Evolutionary conservation across 805 yeast genomes (phyloP), one percentile per base, ranked within the genome.

Genomic region (Candida yuanshanica): DNA sequence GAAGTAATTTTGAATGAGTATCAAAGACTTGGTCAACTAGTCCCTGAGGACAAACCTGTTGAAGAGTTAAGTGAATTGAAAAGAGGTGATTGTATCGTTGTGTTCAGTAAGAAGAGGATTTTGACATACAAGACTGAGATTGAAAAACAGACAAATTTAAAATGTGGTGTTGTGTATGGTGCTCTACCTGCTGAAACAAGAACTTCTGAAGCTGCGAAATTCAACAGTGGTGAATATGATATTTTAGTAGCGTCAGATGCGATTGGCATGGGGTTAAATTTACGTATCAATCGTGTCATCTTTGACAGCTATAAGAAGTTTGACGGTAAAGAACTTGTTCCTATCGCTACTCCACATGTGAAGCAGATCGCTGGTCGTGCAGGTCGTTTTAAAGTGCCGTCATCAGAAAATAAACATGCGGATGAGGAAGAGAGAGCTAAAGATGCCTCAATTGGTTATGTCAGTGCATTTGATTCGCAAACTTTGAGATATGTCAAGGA

Each of bases 311-410:
- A 75, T 21, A 58, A 59, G 37, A 93, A 93, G 60, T 90, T 74
- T 51, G 77, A 88, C 56, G 97, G 97, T 6, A 56, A 53, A 12
- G 62, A 59, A 13, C 63, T 68, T 44, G 62, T 60, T 8, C 58
- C 58, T 1, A 59, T 93, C 23, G 67, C 83, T 0, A 63, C 73
- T 4, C 83, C 96, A 0, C 79, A 81, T 42, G 73, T 83, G 22
- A 90, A 89, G 59, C 99, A 93, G 59, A 91, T 93, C 46, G 97
- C 93, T 4, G 99, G 99, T 1, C 70, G 99, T 47, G 99, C 99
- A 0, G 99, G 99, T 2, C 65, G 99, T 46, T 93, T 66, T 52
- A 74, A 69, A 43, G 66, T 64, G 4, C 59, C 63, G 18, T 41
- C 53, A 5, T 25, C 60, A 6, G 43, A 50, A 2, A 36, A 25